A percentile compares a stretch with the other conserved stretches of the same genome.
Conservation (phyloP, 2,329 filamentous ascomycete species). For the Venturia asperata region DNA sequence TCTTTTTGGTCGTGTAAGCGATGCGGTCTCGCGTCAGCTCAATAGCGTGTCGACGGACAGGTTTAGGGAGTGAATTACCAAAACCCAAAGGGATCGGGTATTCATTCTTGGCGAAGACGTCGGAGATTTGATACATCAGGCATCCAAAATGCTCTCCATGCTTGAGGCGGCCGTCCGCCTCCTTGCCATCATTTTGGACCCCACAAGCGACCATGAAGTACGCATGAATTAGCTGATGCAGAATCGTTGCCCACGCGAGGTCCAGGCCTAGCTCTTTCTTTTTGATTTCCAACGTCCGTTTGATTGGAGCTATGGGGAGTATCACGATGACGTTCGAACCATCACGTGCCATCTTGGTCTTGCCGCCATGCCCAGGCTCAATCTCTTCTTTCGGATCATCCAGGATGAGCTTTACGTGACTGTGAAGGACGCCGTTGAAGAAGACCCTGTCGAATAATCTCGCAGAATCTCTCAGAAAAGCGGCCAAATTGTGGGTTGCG, state of each 20-base stretch:
- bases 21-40: neutral
- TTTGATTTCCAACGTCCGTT: neutral
- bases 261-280: neutral
- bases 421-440: neutral
- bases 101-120: neutral
- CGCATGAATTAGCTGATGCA: conserved; percentile 21
- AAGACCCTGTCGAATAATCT: neutral
- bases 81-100: conserved; percentile 17
- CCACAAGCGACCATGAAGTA: conserved; percentile 19
- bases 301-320: neutral
- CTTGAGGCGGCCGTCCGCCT: conserved; percentile 15
- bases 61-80: conserved; percentile 8
- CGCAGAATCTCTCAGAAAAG: neutral
- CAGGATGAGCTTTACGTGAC: neutral
- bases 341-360: neutral
- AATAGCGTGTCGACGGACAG: neutral
- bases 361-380: neutral
- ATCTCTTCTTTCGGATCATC: neutral
- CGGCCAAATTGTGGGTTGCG: neutral
- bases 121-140: conserved; percentile 19
- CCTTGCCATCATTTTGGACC: conserved; percentile 6
- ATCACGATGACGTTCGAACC: neutral
- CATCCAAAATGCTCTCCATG: conserved; percentile 20
- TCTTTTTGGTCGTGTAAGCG: neutral
- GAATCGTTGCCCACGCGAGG: neutral